phyloP scores from a whole-genome alignment of 805 yeast species.

The Lipomyces orientalis region DNA sequence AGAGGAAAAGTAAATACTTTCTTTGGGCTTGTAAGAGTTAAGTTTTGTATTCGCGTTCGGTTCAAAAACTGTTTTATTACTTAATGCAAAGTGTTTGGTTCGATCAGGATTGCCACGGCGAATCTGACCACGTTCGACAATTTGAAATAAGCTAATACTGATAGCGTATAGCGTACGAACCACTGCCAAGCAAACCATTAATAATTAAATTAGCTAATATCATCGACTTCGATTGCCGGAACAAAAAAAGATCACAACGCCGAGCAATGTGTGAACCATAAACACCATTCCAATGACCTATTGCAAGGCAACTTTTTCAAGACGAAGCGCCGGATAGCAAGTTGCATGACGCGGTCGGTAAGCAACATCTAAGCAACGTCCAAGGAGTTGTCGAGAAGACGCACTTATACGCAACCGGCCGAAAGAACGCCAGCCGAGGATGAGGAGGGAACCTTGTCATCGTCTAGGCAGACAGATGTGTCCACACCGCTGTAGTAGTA shows the following conservation, averaged over 20 bases:
- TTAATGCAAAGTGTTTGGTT: not conserved
- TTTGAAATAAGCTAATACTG: not conserved
- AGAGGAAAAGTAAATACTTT: not conserved
- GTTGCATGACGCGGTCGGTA: not conserved
- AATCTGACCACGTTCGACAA: not conserved
- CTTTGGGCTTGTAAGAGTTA: not conserved
- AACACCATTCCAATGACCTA: too few species aligned
- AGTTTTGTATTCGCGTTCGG: not conserved
- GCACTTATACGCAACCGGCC: not conserved
- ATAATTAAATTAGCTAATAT: not conserved
- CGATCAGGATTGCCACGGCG: not conserved
- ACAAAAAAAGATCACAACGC: not conserved
- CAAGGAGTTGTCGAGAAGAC: not conserved
- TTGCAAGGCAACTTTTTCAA: too few species aligned
- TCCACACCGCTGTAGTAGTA: slow-evolving; percentile 15
- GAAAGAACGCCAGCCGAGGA: not conserved
- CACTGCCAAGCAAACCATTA: not conserved
- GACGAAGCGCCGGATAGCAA: too few species aligned
- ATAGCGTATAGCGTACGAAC: not conserved
- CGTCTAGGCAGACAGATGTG: not conserved
- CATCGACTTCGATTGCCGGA: not conserved
- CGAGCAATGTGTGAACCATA: too few species aligned
- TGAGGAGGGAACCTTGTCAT: not conserved
- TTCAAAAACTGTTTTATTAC: not conserved
- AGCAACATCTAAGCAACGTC: not conserved